phyloP scores from a whole-genome alignment of 2,329 filamentous ascomycete species.

The Cercospora sojina region DNA sequence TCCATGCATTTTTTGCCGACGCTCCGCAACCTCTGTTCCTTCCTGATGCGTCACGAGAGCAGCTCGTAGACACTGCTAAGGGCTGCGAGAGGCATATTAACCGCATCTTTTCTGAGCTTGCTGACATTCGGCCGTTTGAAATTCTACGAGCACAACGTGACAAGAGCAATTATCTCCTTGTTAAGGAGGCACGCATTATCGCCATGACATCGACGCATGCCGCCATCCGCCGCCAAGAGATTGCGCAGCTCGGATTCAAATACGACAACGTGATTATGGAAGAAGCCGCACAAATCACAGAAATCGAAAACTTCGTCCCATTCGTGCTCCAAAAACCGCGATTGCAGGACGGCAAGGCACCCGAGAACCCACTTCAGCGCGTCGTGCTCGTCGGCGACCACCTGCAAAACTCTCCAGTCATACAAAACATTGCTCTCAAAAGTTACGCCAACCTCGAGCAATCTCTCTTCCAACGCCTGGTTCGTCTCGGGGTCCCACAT shows the following conservation, averaged over 20 bases:
- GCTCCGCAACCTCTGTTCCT: slow-evolving; percentile 85
- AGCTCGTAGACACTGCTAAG: slow-evolving; percentile 70
- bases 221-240: slow-evolving; percentile 88
- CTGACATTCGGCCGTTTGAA: slow-evolving; percentile 92
- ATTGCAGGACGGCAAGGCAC: slow-evolving; percentile 35
- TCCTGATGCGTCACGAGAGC: slow-evolving; percentile 60
- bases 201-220: slow-evolving; percentile 99
- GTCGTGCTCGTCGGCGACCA: slow-evolving; percentile 94
- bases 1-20: slow-evolving; percentile 81
- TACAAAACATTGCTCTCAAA: slow-evolving; percentile 90
- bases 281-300: slow-evolving; percentile 95
- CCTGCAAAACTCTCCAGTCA: slow-evolving; percentile 91
- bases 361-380: slow-evolving; percentile 74
- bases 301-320: slow-evolving; percentile 95
- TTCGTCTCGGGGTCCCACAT: slow-evolving; percentile 87
- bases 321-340: slow-evolving; percentile 75
- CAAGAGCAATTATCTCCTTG: slow-evolving; percentile 92
- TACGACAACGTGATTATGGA: slow-evolving; percentile 99
- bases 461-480: slow-evolving; percentile 86
- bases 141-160: slow-evolving; percentile 84
- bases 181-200: slow-evolving; percentile 94
- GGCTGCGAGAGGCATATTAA: slow-evolving; percentile 87
- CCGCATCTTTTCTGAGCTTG: slow-evolving; percentile 87
- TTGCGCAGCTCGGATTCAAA: slow-evolving; percentile 86
- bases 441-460: slow-evolving; percentile 96